Base-by-base conservation (phyloP, 1,284 basidiomycete genomes). In the Pascua guehoae region DNA sequence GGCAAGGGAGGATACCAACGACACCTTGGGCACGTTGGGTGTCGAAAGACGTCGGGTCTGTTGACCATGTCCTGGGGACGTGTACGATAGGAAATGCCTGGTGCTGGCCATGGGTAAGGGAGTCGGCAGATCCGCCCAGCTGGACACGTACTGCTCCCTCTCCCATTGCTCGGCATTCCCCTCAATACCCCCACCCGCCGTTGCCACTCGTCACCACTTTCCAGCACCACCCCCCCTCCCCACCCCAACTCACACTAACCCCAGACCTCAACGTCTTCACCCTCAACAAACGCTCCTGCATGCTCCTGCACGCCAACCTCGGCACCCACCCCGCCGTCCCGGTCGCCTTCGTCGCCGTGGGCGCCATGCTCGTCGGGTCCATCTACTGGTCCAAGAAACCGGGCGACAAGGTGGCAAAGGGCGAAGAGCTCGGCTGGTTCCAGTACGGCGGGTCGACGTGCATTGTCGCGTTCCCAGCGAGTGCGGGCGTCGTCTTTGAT, bases 381-480 rank as follows among this genome's bases (percentile, higher is more conserved):
- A 83, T 81, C 57, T 73, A 72, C 65, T 81, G 58, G 78, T 76
- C 62, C 56, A 76, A 64, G 63, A 76, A 65, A 68, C 60, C 68
- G 1, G 75, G 73, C 5, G 74, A 80, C 14, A 66, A 71, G 16
- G 45, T 82, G 9, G 56, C 64, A 41, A 77, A 80, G 48, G 81
- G 79, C 5, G 76, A 81, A 50, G 81, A 82, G 59, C 65, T 81
- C 11, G 80, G 81, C 0, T 81, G 78, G 70, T 82, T 81, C 65
- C 78, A 78, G 63, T 74, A 73, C 64, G 73, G 73, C 49, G 74
- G 74, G 8, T 70, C 73, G 12, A 90, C 88, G 1, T 68, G 85
- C 48, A 81, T 89, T 46, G 78, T 75, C 9, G 71, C 88, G n/a
- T 86, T 88, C 75, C 86, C 88, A 1, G 58, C 60, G 2, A 38